Evolutionary conservation across 345 rosid species (phyloP).

Genomic region (Acer campestre): DNA sequence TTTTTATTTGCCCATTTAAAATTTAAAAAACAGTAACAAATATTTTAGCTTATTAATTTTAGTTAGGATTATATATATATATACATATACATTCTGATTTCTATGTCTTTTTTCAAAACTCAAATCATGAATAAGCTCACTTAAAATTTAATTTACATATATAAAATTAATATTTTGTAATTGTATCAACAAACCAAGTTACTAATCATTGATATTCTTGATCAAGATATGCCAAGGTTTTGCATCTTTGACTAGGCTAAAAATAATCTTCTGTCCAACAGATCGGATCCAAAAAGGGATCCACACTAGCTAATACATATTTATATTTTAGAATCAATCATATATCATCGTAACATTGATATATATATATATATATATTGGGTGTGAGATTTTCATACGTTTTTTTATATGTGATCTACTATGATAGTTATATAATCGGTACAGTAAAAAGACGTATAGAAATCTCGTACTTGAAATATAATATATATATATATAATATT

Average conservation of each 20-base stretch:
- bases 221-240: background rate
- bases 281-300: constrained; percentile 38
- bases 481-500: background rate
- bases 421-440: too few species aligned
- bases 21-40: too few species aligned
- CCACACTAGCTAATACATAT: constrained; percentile 25
- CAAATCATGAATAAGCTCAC: background rate
- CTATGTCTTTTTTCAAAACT: too few species aligned
- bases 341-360: constrained; percentile 53
- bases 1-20: background rate
- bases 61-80: too few species aligned
- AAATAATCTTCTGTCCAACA: constrained; percentile 13
- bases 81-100: too few species aligned
- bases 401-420: too few species aligned
- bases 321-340: constrained; percentile 34
- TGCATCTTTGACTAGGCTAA: constrained; percentile 27
- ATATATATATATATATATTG: background rate
- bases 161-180: background rate
- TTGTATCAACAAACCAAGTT: background rate
- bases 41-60: too few species aligned
- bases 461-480: too few species aligned
- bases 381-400: too few species aligned
- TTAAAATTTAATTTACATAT: too few species aligned
- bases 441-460: too few species aligned
- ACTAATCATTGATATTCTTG: background rate